Percentiles rank a stretch among this genome's conserved stretches.
These are phyloP conservation scores for Monotropa hypopitys DNA, from an alignment of 179 eudicot species.

Conservation along the genomic window DNA sequence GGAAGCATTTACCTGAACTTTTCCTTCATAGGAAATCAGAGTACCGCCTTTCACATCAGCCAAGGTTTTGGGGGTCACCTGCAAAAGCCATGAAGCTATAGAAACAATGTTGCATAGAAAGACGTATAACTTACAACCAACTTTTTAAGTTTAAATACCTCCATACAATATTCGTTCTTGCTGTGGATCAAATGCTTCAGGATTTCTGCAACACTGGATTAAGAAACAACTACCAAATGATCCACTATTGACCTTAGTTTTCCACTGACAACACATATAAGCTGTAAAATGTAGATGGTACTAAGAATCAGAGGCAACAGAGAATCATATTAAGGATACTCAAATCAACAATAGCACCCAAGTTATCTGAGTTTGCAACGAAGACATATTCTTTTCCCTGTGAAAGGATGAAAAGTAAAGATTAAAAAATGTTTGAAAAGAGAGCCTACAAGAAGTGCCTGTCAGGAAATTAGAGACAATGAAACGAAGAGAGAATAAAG, in stretches of 20 bases:
- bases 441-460: no score
- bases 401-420: neutral
- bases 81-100: no score
- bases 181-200: slow-evolving; percentile 69
- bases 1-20: slow-evolving; percentile 64
- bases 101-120: neutral
- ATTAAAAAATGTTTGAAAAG: no score
- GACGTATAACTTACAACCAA: neutral
- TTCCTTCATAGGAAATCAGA: slow-evolving; percentile 85
- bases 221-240: slow-evolving; percentile 24
- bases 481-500: neutral
- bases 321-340: slow-evolving; percentile 61
- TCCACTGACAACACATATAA: neutral
- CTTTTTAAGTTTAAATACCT: no score
- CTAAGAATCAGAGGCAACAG: slow-evolving; percentile 1
- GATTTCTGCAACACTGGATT: slow-evolving; percentile 56
- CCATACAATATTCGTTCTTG: slow-evolving; percentile 99
- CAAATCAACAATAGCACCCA: slow-evolving; percentile 94
- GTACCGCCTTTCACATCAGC: slow-evolving; percentile 99
- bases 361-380: slow-evolving; percentile 90
- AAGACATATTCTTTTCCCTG: slow-evolving; percentile 99
- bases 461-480: neutral
- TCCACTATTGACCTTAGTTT: neutral
- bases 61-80: slow-evolving; percentile 92
- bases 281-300: neutral